These are phyloP conservation scores for Saussurea involucrata DNA, from an alignment of 129 eudicot genomes.

Conservation along the genomic window DNA sequence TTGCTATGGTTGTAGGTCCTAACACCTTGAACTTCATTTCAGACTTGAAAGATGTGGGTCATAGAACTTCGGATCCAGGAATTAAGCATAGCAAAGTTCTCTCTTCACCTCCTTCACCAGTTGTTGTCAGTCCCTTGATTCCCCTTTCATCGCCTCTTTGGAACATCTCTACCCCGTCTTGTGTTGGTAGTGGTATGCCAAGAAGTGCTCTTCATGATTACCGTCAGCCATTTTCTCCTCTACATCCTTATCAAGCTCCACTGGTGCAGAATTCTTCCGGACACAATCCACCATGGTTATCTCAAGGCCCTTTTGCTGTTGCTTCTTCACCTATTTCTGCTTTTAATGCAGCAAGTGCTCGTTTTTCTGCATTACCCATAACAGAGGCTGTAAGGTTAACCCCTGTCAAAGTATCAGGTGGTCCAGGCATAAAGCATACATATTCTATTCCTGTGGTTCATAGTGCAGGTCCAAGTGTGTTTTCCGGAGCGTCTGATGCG, in stretches of 20 bases:
- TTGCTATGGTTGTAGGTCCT: conserved; percentile 10
- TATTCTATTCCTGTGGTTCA: conserved; percentile 31
- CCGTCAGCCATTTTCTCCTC: conserved; percentile 48
- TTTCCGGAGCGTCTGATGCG: conserved; percentile 33
- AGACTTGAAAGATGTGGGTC: conserved; percentile 33
- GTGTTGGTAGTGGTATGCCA: conserved; percentile 40
- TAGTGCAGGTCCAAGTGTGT: conserved; percentile 27
- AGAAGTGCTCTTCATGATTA: conserved; percentile 51
- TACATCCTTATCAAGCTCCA: conserved; percentile 60
- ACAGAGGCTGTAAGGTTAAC: conserved; percentile 66
- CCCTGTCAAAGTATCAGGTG: conserved; percentile 49
- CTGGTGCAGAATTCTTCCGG: conserved; percentile 43
- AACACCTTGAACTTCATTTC: conserved; percentile 12
- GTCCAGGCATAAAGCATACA: conserved; percentile 22
- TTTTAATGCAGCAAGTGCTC: conserved; percentile 42
- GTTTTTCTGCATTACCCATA: conserved; percentile 39
- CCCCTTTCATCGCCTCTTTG: conserved; percentile 88
- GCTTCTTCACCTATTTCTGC: conserved; percentile 64
- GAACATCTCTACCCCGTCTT: conserved; percentile 61
- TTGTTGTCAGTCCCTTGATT: conserved; percentile 45
- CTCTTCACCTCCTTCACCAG: conserved; percentile 43
- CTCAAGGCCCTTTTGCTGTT: conserved; percentile 63
- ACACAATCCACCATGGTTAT: conserved; percentile 65
- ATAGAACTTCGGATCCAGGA: conserved; percentile 42
- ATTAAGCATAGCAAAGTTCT: conserved; percentile 37